Evolutionary conservation across 148 eudicot species (phyloP).

Genomic region (Vaccinium darrowii): DNA sequence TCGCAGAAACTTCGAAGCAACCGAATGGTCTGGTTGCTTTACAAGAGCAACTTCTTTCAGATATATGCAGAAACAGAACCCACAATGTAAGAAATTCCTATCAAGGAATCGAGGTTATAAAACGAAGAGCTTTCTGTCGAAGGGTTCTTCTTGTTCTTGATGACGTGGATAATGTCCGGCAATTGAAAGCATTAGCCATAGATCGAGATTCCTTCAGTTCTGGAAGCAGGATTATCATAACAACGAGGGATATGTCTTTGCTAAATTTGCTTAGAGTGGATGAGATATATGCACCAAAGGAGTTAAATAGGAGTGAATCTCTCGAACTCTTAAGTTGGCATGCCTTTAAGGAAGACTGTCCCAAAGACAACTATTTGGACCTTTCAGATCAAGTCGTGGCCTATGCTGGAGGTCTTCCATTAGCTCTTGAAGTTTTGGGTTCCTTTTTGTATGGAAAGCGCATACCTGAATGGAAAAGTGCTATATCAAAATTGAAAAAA

Average conservation of each 20-base stretch:
- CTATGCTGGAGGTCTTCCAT: slow-evolving; percentile 2
- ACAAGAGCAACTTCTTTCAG: slow-evolving; percentile 10
- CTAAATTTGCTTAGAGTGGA: background rate
- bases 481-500: background rate
- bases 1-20: background rate
- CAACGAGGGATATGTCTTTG: slow-evolving; percentile 16
- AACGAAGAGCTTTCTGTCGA: slow-evolving; percentile 1
- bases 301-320: background rate
- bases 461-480: slow-evolving; percentile 8
- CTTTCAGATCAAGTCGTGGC: background rate
- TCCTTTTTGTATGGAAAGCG: background rate
- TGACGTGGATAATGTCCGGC: slow-evolving; percentile 6
- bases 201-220: background rate
- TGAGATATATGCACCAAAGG: background rate
- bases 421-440: slow-evolving; percentile 10
- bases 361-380: background rate
- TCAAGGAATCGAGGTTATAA: background rate
- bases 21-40: background rate
- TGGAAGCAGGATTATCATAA: slow-evolving; percentile 15
- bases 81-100: background rate
- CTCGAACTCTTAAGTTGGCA: slow-evolving; percentile 14
- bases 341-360: background rate
- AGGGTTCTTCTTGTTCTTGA: slow-evolving; percentile 18
- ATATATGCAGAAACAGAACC: background rate
- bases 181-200: background rate